phyloP scores from a whole-genome alignment of 805 yeast genomes.

The Debaryomyces tyrocola region DNA sequence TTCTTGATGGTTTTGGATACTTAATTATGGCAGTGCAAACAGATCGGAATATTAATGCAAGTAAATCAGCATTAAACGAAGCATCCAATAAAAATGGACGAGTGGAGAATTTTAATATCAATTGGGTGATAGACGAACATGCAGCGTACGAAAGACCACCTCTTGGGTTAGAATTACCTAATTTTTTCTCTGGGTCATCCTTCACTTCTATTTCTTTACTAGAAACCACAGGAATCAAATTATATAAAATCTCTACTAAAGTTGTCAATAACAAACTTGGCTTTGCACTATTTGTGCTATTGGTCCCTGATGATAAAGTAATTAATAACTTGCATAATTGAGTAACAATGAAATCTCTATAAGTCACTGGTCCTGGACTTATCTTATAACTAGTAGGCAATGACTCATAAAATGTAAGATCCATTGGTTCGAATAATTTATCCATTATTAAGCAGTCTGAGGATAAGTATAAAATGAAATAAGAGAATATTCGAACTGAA shows the following conservation, averaged over 20 bases:
- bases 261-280: constrained; percentile 41
- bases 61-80: constrained; percentile 49
- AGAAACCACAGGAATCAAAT: constrained; percentile 46
- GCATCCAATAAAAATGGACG: constrained; percentile 35
- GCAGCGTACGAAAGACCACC: constrained; percentile 55
- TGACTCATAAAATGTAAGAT: constrained; percentile 41
- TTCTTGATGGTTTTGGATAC: constrained; percentile 51
- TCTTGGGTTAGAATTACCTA: constrained; percentile 31
- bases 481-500: constrained; percentile 51
- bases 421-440: constrained; percentile 47
- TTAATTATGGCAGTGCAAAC: constrained; percentile 53
- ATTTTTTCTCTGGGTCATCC: constrained; percentile 20
- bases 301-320: constrained; percentile 7
- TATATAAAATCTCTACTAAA: constrained; percentile 60
- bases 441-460: constrained; percentile 38
- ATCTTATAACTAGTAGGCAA: constrained; percentile 56
- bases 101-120: constrained; percentile 39
- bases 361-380: constrained; percentile 45
- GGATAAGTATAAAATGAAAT: constrained; percentile 51
- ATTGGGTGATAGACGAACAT: constrained; percentile 44
- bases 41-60: constrained; percentile 60
- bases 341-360: constrained; percentile 61
- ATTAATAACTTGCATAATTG: constrained; percentile 48
- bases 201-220: constrained; percentile 23
- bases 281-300: constrained; percentile 21